Evolutionary conservation across 163 green algal species (phyloP).

Genomic region (Chloroidium sp.): DNA sequence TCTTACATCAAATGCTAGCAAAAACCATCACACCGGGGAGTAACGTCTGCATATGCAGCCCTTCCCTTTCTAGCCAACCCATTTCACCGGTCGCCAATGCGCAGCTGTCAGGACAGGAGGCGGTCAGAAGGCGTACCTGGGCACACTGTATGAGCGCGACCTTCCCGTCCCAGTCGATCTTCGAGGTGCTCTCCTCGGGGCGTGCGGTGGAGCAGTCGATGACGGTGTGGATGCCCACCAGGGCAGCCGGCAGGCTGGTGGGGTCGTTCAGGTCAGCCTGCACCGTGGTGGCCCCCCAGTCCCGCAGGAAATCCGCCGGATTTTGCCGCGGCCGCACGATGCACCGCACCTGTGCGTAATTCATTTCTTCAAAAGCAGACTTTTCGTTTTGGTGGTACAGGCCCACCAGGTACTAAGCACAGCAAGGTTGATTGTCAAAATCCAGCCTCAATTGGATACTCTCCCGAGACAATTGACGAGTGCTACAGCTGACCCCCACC

Average conservation of each 20-base stretch:
- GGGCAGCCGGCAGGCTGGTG: constrained; percentile 76
- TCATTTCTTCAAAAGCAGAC: no score
- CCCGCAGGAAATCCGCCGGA: constrained; percentile 95
- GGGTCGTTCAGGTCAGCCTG: constrained; percentile 91
- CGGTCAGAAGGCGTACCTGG: constrained; percentile 31
- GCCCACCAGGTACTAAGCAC: no score
- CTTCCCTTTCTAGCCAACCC: no score
- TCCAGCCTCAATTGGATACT: no score
- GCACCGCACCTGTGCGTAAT: constrained; percentile 57
- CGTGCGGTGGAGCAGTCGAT: constrained; percentile 94
- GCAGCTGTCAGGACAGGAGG: no score
- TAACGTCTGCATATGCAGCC: no score
- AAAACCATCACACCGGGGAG: no score
- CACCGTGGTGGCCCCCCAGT: constrained; percentile 94
- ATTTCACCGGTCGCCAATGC: no score
- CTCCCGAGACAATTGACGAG: no score
- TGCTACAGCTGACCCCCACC: background rate
- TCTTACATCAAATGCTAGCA: no score
- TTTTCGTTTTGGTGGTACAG: no score
- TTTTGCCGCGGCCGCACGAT: constrained; percentile 83
- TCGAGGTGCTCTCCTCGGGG: constrained; percentile 72
- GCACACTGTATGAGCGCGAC: constrained; percentile 93
- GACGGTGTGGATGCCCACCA: constrained; percentile 91
- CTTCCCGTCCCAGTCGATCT: constrained; percentile 97
- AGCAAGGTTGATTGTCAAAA: no score